Conservation (phyloP, 1,284 basidiomycete genomes). For the Trichosporon coremiiforme region DNA sequence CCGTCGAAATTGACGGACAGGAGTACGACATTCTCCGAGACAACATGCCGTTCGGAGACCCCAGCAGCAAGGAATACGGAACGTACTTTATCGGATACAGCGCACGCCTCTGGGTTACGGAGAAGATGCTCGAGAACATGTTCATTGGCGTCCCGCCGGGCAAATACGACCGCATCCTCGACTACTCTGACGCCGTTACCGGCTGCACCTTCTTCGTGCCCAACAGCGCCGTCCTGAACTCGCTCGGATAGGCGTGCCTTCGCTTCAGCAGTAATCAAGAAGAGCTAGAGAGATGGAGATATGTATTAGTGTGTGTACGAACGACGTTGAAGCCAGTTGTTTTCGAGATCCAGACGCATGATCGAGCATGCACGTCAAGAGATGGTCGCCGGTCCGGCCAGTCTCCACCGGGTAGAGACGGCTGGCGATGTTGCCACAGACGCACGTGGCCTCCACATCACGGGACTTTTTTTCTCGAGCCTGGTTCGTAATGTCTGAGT, state of each 20-base stretch:
- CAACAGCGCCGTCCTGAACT: slow-evolving; percentile 18
- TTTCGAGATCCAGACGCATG: neutral
- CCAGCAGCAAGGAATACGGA: slow-evolving; percentile 28
- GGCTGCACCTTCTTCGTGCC: slow-evolving; percentile 31
- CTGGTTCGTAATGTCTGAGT: slow-evolving; percentile 11
- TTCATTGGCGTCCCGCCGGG: slow-evolving; percentile 31
- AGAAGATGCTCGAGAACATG: slow-evolving; percentile 34
- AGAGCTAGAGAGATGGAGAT: neutral
- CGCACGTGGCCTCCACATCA: slow-evolving; percentile 5
- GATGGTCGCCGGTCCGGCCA: too few species aligned
- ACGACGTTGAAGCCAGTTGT: neutral
- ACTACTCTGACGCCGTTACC: slow-evolving; percentile 27
- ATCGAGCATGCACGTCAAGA: too few species aligned
- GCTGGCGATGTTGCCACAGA: neutral
- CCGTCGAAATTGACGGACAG: slow-evolving; percentile 24
- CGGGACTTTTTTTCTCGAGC: neutral
- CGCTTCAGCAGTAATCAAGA: neutral
- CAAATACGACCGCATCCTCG: slow-evolving; percentile 31
- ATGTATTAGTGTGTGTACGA: neutral
- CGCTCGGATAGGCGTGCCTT: neutral
- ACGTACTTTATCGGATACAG: slow-evolving; percentile 33
- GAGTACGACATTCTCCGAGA: slow-evolving; percentile 33
- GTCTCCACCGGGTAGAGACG: neutral
- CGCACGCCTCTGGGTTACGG: slow-evolving; percentile 29
- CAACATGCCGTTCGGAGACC: slow-evolving; percentile 34